A percentile compares a stretch with the other conserved stretches of the same genome.
Evolutionary conservation across 345 rosid genomes (phyloP).

Genomic region (Eutrema japonicum): DNA sequence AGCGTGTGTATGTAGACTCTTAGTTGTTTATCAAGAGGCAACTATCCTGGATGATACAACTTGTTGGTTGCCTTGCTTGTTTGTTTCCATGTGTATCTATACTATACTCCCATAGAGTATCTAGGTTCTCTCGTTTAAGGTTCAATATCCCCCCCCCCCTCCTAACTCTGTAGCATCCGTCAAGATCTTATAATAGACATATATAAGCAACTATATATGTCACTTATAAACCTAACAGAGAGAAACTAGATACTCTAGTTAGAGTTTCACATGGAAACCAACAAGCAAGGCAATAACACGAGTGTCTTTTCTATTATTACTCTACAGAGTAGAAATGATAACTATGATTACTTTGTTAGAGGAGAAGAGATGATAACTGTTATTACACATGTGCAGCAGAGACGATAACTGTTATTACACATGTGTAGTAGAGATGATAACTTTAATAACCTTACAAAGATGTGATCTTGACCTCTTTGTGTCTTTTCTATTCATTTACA

Average conservation of each 20-base stretch:
- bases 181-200: background rate
- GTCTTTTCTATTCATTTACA: background rate
- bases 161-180: background rate
- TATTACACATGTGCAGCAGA: background rate
- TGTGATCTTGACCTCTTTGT: conserved; percentile 15
- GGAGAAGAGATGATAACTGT: background rate
- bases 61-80: conserved; percentile 9
- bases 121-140: background rate
- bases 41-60: conserved; percentile 15
- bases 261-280: background rate
- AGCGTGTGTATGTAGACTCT: background rate
- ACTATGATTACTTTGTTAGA: conserved; percentile 8
- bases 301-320: background rate
- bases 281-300: background rate
- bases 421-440: background rate
- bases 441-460: background rate
- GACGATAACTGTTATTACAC: background rate
- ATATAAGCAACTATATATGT: background rate
- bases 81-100: conserved; percentile 17
- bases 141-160: background rate
- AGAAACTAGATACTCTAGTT: background rate
- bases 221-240: background rate
- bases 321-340: background rate
- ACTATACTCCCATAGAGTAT: background rate
- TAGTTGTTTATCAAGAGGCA: conserved; percentile 17